phyloP scores from a whole-genome alignment of 2,329 filamentous ascomycete species.

The Atkinsonella hypoxylon region DNA sequence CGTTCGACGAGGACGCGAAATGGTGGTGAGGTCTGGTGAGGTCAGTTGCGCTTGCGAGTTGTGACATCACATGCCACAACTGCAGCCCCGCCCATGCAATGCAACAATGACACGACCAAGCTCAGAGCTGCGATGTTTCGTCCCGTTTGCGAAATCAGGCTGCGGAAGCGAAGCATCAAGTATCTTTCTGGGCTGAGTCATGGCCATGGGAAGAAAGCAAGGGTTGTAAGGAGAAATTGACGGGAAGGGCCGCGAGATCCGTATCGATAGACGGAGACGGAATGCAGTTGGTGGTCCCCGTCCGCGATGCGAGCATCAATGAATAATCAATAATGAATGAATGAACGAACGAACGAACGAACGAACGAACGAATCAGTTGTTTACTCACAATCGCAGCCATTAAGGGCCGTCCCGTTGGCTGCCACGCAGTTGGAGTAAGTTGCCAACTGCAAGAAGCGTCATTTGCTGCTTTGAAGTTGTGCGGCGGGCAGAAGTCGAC shows the following conservation, averaged over 20 bases:
- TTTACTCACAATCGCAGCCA: conserved; percentile 25
- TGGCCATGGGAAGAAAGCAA: too few species aligned
- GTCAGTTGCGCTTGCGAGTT: not conserved
- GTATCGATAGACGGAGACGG: too few species aligned
- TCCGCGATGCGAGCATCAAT: too few species aligned
- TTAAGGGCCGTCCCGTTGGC: conserved; percentile 14
- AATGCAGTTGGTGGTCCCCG: too few species aligned
- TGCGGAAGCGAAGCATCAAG: not conserved
- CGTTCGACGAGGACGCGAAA: not conserved
- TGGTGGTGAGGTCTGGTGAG: not conserved
- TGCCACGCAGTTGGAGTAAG: not conserved
- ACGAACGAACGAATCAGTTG: not conserved
- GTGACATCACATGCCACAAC: conserved; percentile 6
- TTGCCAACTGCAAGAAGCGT: not conserved
- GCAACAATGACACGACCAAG: not conserved
- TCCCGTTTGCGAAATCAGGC: too few species aligned
- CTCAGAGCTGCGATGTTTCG: not conserved
- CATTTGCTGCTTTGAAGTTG: not conserved
- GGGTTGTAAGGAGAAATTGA: too few species aligned
- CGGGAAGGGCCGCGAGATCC: too few species aligned
- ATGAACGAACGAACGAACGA: not conserved
- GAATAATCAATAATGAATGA: too few species aligned
- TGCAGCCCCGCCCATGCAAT: not conserved
- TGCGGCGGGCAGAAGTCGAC: not conserved
- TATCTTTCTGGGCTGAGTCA: not conserved